These are phyloP conservation scores for Picea glauca DNA, from an alignment of 75 land plant species.

Conservation along the genomic window DNA sequence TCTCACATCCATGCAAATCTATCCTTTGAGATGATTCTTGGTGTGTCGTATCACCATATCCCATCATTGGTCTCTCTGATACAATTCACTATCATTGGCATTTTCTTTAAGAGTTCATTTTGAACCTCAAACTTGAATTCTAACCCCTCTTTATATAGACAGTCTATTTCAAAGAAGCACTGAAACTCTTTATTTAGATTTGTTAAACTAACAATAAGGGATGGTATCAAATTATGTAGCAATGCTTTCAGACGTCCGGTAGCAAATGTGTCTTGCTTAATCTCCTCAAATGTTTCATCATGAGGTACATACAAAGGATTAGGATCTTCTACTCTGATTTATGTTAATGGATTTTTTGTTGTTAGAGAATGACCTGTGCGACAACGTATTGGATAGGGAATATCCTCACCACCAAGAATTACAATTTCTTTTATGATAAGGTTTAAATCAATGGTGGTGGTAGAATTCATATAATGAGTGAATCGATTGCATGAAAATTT, in stretches of 20 bases:
- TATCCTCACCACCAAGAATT: slow-evolving; percentile 52
- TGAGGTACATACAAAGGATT: slow-evolving; percentile 69
- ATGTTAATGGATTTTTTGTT: slow-evolving; percentile 44
- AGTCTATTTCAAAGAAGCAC: slow-evolving; percentile 60
- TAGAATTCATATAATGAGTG: too few relatives aligned
- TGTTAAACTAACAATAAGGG: slow-evolving; percentile 47
- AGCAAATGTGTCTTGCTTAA: slow-evolving; percentile 37
- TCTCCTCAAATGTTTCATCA: slow-evolving; percentile 77
- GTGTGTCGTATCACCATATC: slow-evolving; percentile 49
- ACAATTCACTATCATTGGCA: slow-evolving; percentile 29
- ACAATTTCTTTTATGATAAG: too few relatives aligned
- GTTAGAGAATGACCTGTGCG: slow-evolving; percentile 74
- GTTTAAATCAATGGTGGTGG: too few relatives aligned
- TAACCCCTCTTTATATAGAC: slow-evolving; percentile 64
- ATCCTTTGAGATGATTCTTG: slow-evolving; percentile 63
- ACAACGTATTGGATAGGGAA: slow-evolving; percentile 77
- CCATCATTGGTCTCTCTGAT: slow-evolving; percentile 48
- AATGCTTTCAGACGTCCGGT: slow-evolving; percentile 44
- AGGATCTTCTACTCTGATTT: slow-evolving; percentile 56
- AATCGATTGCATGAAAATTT: too few relatives aligned
- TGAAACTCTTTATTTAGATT: slow-evolving; percentile 52
- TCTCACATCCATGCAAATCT: slow-evolving; percentile 79
- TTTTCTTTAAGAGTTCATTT: slow-evolving; percentile 41
- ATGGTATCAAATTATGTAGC: slow-evolving; percentile 59
- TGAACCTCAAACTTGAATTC: slow-evolving; percentile 33